These are phyloP conservation scores for Senna siamea DNA, from an alignment of 306 rosid species.

Conservation along the genomic window DNA sequence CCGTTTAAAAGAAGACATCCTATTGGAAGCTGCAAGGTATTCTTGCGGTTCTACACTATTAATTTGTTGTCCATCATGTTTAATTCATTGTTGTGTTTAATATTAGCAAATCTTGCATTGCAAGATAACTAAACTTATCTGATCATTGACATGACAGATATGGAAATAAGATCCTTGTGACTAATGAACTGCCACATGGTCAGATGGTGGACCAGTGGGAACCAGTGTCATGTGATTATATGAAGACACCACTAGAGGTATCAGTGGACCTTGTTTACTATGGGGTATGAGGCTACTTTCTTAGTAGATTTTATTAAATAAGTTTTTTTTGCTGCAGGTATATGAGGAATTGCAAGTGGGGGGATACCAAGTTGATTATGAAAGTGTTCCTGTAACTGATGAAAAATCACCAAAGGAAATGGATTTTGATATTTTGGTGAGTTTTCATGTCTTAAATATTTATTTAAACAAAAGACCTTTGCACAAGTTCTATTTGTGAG, in stretches of 20 bases:
- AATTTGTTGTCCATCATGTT: slow-evolving; percentile 1
- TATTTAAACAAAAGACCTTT: neutral
- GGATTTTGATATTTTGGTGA: slow-evolving; percentile 90
- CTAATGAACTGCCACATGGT: slow-evolving; percentile 95
- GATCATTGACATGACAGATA: slow-evolving; percentile 62
- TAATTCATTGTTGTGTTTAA: slow-evolving; percentile 15
- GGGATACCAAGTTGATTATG: slow-evolving; percentile 89
- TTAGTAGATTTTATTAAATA: slow-evolving; percentile 30
- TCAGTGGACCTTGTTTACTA: slow-evolving; percentile 29
- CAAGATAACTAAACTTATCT: slow-evolving; percentile 39
- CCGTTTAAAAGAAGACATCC: slow-evolving; percentile 79
- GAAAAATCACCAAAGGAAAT: slow-evolving; percentile 87
- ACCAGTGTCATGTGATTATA: slow-evolving; percentile 67
- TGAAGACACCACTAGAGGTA: slow-evolving; percentile 90
- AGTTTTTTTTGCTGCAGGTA: slow-evolving; percentile 61
- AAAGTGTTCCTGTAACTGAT: slow-evolving; percentile 93
- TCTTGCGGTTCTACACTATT: slow-evolving; percentile 23
- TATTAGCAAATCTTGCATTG: slow-evolving; percentile 20
- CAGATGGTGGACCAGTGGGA: slow-evolving; percentile 99
- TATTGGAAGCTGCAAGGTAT: slow-evolving; percentile 86
- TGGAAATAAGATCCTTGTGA: slow-evolving; percentile 89
- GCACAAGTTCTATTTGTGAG: slow-evolving; percentile 32
- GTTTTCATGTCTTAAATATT: slow-evolving; percentile 40
- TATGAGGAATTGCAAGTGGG: slow-evolving; percentile 74
- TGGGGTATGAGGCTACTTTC: slow-evolving; percentile 22